Percentiles rank a stretch among this genome's conserved stretches.
Evolutionary conservation across 2,329 filamentous ascomycete species (phyloP).

Genomic region (Neofusicoccum sp.): DNA sequence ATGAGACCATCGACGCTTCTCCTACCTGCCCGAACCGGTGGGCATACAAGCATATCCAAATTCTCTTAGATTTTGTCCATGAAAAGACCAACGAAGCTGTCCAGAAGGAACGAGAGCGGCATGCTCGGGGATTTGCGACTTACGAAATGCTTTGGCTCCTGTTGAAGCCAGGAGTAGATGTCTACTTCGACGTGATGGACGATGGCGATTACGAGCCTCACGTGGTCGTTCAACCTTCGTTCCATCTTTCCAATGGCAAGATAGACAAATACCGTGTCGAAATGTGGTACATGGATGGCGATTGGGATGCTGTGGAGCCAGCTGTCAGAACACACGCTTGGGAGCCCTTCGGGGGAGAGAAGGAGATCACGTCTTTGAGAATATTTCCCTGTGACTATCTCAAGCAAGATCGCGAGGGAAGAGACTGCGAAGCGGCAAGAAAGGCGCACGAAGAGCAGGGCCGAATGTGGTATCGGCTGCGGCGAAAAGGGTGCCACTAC

Average conservation of each 20-base stretch:
- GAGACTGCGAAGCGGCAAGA: slow-evolving; percentile 8
- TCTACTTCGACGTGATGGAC: slow-evolving; percentile 19
- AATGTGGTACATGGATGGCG: too few species aligned
- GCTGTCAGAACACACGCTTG: too few species aligned
- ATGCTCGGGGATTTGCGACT: slow-evolving; percentile 2
- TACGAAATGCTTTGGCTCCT: slow-evolving; percentile 24
- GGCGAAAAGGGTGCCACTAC: slow-evolving; percentile 20
- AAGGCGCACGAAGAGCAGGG: slow-evolving; percentile 23
- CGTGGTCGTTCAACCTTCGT: slow-evolving; percentile 13
- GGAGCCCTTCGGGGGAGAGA: too few species aligned
- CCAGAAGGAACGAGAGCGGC: slow-evolving; percentile 19
- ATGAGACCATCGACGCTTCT: background rate
- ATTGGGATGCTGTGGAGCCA: too few species aligned
- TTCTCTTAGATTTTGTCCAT: slow-evolving; percentile 24
- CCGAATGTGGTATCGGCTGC: slow-evolving; percentile 20
- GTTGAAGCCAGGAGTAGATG: slow-evolving; percentile 23
- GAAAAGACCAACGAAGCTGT: slow-evolving; percentile 21
- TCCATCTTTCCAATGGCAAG: slow-evolving; percentile 23
- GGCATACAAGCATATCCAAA: slow-evolving; percentile 24
- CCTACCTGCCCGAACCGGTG: slow-evolving; percentile 17
- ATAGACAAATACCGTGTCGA: background rate
- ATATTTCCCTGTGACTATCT: too few species aligned
- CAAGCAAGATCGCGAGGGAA: background rate
- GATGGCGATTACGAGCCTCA: slow-evolving; percentile 18
- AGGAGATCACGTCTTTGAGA: too few species aligned